phyloP scores from a whole-genome alignment of 2,329 filamentous ascomycete species.

The Ilyonectria destructans region DNA sequence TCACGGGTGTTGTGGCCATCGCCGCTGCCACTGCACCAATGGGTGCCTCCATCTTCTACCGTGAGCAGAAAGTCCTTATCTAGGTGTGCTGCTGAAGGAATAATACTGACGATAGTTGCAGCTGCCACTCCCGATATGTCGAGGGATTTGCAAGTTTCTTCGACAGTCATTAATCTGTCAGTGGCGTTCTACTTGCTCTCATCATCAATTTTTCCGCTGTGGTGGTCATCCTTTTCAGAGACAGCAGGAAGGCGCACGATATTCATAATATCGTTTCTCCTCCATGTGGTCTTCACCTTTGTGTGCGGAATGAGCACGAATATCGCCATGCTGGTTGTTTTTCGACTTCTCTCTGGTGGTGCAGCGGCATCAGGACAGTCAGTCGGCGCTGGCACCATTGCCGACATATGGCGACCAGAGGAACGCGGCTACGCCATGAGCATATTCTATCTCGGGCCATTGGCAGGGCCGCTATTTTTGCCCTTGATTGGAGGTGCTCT shows the following conservation, averaged over 20 bases:
- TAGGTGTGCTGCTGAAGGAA: no score
- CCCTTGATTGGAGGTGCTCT: background rate
- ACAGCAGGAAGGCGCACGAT: background rate
- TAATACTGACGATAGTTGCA: background rate
- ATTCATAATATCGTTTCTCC: background rate
- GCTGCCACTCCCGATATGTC: background rate
- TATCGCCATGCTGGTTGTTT: background rate
- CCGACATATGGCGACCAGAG: background rate
- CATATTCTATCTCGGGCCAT: background rate
- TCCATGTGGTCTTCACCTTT: background rate
- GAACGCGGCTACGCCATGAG: background rate
- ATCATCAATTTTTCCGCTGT: background rate
- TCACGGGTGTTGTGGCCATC: background rate
- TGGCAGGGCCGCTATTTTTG: background rate
- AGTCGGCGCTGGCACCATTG: background rate
- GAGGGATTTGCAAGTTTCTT: background rate
- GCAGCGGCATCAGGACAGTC: background rate
- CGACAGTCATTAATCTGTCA: background rate
- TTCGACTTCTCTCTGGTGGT: background rate
- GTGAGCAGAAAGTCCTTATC: background rate
- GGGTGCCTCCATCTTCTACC: background rate
- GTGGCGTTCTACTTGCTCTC: background rate
- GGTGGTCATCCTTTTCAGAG: background rate
- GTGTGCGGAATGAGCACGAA: background rate
- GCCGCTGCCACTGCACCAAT: background rate